Evolutionary conservation across 495 filamentous ascomycete species (phyloP), one percentile per base, ranked within the genome.

Genomic region (Aspergillus coremiiformis): DNA sequence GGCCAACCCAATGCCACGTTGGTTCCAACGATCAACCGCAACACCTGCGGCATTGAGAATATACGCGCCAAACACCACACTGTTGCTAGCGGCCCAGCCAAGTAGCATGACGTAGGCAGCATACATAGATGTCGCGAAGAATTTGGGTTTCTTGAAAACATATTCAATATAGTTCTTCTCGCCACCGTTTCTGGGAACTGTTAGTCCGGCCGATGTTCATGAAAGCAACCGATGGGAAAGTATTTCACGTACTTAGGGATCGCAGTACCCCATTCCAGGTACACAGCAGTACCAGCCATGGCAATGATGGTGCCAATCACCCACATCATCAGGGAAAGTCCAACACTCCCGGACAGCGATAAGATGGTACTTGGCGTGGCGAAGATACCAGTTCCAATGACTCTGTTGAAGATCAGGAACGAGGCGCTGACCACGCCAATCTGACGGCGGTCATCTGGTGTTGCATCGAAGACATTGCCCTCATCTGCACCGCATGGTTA

Each of bases 151-250:
- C 33, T 74, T 73, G 66, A 74, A 85, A 39, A 86, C 77, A 35
- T 77, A 79, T 64, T 88, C 83, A 48, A 86, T 79, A 52, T 87
- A 86, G 59, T 84, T 83, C 64, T 89, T 88, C 45, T 81, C 76
- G 20, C 84, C 84, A 21, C 86, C 83, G n/a, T 79, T 84, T 44
- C 66, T 68, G 43, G 1, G n/a, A n/a, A n/a, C 12, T 44, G 41
- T 55, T 47, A 56, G 22, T 27, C 12, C 3, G 14, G 48, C 11
- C 39, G 33, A 41, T 17, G 22, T 22, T 22, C 15, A 5, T 43
- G 4, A 4, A 44, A 0, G 5, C 10, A n/a, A 10, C 5, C 11
- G 26, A n/a, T 8, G 6, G 1, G 24, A 9, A 6, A 9, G n/a
- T 17, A 41, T 21, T n/a, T 17, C 41, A 60, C 63, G 43, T 70